Evolutionary conservation across 257 asterid species (phyloP).

Genomic region (Coffea eugenioides): DNA sequence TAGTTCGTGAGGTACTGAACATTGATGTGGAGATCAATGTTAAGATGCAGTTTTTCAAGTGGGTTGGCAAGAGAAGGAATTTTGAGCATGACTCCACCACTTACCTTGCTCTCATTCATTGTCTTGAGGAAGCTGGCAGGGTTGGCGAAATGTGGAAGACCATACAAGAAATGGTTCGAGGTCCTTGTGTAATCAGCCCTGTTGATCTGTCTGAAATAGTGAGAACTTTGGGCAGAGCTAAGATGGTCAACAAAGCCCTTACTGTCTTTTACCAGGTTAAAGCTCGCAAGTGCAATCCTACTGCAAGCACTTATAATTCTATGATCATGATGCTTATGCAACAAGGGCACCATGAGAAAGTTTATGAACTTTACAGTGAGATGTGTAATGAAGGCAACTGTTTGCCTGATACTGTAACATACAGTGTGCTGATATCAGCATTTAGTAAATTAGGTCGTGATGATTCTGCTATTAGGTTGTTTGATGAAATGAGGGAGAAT

Average conservation of each 20-base stretch:
- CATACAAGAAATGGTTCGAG: conserved; percentile 71
- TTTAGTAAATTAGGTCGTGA: conserved; percentile 62
- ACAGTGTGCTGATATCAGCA: conserved; percentile 70
- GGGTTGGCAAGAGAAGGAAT: conserved; percentile 86
- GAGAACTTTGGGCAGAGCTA: conserved; percentile 59
- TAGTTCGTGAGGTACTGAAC: conserved; percentile 75
- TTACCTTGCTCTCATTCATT: conserved; percentile 62
- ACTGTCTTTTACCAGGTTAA: conserved; percentile 69
- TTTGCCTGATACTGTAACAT: conserved; percentile 77
- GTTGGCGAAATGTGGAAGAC: conserved; percentile 80
- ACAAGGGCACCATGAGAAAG: conserved; percentile 79
- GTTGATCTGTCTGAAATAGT: conserved; percentile 63
- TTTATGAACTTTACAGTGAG: conserved; percentile 78
- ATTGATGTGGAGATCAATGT: conserved; percentile 74
- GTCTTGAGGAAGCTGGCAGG: conserved; percentile 65
- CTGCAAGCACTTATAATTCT: conserved; percentile 76
- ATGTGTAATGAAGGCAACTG: conserved; percentile 79
- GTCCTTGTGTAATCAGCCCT: conserved; percentile 55
- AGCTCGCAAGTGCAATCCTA: conserved; percentile 72
- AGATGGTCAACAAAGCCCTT: conserved; percentile 81
- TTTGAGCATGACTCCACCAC: conserved; percentile 74
- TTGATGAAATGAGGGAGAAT: conserved; percentile 83
- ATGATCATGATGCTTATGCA: conserved; percentile 81
- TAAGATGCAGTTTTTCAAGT: conserved; percentile 76
- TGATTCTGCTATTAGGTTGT: conserved; percentile 67